Evolutionary conservation across 371 early-diverging fungal genomes (phyloP), one percentile per base, ranked within the genome.

Genomic region (Circinella umbellata): DNA sequence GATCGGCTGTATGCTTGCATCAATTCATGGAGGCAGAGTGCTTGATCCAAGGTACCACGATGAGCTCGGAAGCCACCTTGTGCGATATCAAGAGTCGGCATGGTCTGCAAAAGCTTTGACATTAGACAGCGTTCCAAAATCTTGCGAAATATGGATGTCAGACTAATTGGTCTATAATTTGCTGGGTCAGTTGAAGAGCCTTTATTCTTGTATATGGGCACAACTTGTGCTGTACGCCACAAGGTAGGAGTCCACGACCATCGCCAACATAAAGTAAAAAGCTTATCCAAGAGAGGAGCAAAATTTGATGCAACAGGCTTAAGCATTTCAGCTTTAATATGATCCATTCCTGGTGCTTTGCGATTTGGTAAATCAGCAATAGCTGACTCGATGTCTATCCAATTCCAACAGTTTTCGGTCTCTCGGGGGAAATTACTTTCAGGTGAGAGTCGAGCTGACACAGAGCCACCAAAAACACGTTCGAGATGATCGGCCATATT

Each of bases 261-360:
- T 15, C 55, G 63, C 61, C 63, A 78, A 51, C 73, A 78, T 20
- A 78, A 63, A 3, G 61, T 48, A 46, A 73, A 75, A 8, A 72
- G 55, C 0, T 5, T 13, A 20, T 20, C n/a, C 3, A 78, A 49
- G 34, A 71, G 14, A 4, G 69, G 61, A 55, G 68, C 17, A 11
- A 73, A n/a, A 1, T 18, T 20, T 17, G 38, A 13, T 1, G 48
- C 34, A 18, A 74, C 11, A 7, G 75, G 66, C 42, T 71, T 57
- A 1, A 78, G 55, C 78, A 78, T 78, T 62, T 74, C 78, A 37
- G 64, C 60, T 17, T 66, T 60, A 13, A 78, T 27, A 54, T 78
- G 78, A 35, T 78, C 77, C 7, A 42, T 17, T 48, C 78, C 78
- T 34, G 75, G 73, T 7, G 73, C 69, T 34, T 73, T 72, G 1